Conservation (phyloP, 202 grass and related monocot species). For the Tripidium arundinaceum region DNA sequence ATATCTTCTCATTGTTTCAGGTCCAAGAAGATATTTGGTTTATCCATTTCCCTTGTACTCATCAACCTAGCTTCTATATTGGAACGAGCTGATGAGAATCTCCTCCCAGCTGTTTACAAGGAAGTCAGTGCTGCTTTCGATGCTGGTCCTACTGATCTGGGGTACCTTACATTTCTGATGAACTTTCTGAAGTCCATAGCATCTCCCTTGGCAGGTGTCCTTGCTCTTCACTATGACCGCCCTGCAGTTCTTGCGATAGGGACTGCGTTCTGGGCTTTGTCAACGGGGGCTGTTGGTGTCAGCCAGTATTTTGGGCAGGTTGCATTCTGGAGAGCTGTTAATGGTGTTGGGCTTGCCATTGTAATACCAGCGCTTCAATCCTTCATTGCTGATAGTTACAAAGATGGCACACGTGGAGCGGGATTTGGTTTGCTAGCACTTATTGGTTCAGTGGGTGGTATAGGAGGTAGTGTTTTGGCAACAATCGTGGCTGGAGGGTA, state of each 20-base stretch:
- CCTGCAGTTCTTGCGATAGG: slow-evolving; percentile 66
- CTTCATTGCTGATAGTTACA: slow-evolving; percentile 96
- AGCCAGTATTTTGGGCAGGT: slow-evolving; percentile 76
- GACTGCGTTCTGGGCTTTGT: slow-evolving; percentile 80
- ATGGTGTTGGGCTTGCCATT: slow-evolving; percentile 91
- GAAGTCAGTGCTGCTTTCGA: slow-evolving; percentile 92
- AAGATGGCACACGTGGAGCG: slow-evolving; percentile 60
- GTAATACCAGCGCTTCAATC: slow-evolving; percentile 87
- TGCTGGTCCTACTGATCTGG: slow-evolving; percentile 86
- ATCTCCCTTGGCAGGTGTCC: slow-evolving; percentile 82
- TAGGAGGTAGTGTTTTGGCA: slow-evolving; percentile 87
- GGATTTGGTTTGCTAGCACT: slow-evolving; percentile 81
- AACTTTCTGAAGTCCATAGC: slow-evolving; percentile 88
- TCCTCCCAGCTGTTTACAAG: slow-evolving; percentile 94
- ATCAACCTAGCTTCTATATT: slow-evolving; percentile 90
- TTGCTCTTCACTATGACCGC: slow-evolving; percentile 81
- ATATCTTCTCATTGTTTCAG: slow-evolving; percentile 40
- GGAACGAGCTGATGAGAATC: slow-evolving; percentile 95
- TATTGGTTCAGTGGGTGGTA: slow-evolving; percentile 83
- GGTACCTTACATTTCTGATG: slow-evolving; percentile 89
- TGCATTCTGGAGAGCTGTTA: slow-evolving; percentile 89
- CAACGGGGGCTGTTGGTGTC: slow-evolving; percentile 77
- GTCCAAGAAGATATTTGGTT: slow-evolving; percentile 68
- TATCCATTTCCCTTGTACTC: slow-evolving; percentile 90
- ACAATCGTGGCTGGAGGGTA: slow-evolving; percentile 70